Evolutionary conservation across 805 yeast genomes (phyloP).

Genomic region (Sugiyamaella chiloensis): DNA sequence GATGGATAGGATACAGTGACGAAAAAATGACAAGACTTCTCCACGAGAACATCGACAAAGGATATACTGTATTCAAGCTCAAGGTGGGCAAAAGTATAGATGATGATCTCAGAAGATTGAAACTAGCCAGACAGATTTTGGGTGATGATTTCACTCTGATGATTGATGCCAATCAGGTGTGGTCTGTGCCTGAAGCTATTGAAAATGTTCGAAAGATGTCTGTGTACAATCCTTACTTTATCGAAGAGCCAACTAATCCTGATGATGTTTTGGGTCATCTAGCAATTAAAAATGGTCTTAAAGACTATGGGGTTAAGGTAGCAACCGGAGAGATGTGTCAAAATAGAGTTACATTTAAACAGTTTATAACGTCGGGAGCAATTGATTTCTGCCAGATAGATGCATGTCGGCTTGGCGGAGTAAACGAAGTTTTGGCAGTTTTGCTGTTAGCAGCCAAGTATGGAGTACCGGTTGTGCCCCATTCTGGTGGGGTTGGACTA

Average conservation of each 20-base stretch:
- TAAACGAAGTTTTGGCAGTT: conserved; percentile 35
- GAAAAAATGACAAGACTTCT: conserved; percentile 37
- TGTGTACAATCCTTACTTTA: conserved; percentile 34
- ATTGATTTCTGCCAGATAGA: conserved; percentile 35
- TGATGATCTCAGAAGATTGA: conserved; percentile 35
- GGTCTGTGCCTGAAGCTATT: conserved; percentile 37
- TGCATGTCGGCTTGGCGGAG: conserved; percentile 35
- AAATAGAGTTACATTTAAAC: conserved; percentile 35
- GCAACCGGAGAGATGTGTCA: conserved; percentile 39
- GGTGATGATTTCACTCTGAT: conserved; percentile 31
- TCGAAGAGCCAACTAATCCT: conserved; percentile 38
- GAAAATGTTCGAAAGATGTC: conserved; percentile 30
- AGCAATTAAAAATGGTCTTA: conserved; percentile 30
- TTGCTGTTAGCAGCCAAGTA: conserved; percentile 34
- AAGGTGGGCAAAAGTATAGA: conserved; percentile 38
- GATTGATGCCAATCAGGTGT: conserved; percentile 38
- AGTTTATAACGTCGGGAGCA: conserved; percentile 31
- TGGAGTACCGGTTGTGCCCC: conserved; percentile 34
- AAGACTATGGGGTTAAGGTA: conserved; percentile 32
- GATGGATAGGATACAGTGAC: conserved; percentile 41
- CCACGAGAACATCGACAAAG: conserved; percentile 34
- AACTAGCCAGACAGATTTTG: conserved; percentile 33
- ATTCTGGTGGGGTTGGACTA: conserved; percentile 36
- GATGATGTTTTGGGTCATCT: conserved; percentile 35
- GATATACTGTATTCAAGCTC: conserved; percentile 39